These are phyloP conservation scores for Penicillium sp. DNA, from an alignment of 2,329 filamentous ascomycete genomes.

Conservation along the genomic window DNA sequence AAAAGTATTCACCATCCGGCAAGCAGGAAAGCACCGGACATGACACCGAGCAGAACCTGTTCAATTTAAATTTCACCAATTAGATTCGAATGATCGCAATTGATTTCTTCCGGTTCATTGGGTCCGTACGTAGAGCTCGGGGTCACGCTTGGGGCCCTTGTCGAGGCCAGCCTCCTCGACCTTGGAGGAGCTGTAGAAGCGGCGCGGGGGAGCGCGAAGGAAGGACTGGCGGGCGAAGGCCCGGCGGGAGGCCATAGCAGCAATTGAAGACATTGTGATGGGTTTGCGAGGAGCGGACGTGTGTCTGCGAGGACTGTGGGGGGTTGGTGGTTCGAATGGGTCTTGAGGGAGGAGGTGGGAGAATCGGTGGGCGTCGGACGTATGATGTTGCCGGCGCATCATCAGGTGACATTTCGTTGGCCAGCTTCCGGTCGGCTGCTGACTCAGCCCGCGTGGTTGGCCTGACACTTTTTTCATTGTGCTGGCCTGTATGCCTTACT, in stretches of 20 bases:
- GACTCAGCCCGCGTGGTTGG: no score
- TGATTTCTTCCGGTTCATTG: no score
- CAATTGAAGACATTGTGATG: conserved; percentile 39
- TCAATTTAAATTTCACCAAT: no score
- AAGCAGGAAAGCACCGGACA: conserved; percentile 77
- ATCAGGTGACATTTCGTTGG: conserved; percentile 22
- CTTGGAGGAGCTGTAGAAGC: conserved; percentile 35
- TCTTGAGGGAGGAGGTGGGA: no score
- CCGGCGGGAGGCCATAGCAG: conserved; percentile 36
- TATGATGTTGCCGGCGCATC: conserved; percentile 29
- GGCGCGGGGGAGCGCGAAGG: conserved; percentile 36
- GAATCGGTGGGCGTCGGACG: conserved; percentile 16
- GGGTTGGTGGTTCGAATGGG: no score
- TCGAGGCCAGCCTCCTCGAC: conserved; percentile 47
- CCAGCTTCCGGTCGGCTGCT: conserved; percentile 7
- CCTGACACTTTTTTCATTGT: no score
- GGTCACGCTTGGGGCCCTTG: conserved; percentile 59
- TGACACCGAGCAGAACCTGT: conserved; percentile 85
- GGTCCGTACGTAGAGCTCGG: conserved; percentile 61
- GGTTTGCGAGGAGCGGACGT: no score
- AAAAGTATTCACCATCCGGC: conserved; percentile 74
- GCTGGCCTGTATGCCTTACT: no score
- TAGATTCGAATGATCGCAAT: no score
- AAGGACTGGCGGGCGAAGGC: conserved; percentile 35
- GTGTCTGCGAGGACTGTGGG: no score